A percentile compares a stretch with the other conserved stretches of the same genome.
phyloP scores from a whole-genome alignment of 176 grass and related monocot species.

The Cenchrus purpureus region DNA sequence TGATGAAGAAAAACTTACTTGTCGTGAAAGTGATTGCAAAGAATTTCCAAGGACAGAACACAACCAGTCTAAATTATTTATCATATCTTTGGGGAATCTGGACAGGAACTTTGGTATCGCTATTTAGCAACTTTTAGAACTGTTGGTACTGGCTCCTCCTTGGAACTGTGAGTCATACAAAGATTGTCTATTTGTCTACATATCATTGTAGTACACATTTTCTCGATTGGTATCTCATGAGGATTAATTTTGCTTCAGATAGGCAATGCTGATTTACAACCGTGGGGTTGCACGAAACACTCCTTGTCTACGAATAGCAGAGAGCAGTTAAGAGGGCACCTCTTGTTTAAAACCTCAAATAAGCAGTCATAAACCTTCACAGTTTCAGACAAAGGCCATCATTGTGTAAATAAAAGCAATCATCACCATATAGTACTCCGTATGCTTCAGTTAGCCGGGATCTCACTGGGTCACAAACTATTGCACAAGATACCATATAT shows the following conservation, averaged over 20 bases:
- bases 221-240: neutral
- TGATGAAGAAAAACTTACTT: neutral
- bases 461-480: slow-evolving; percentile 8
- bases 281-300: neutral
- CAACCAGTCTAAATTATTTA: neutral
- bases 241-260: neutral
- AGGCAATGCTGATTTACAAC: neutral
- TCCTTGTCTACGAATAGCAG: neutral
- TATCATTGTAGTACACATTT: neutral
- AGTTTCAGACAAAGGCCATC: neutral
- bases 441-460: neutral
- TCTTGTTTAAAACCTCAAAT: neutral
- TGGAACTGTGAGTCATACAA: neutral
- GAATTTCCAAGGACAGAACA: slow-evolving; percentile 6
- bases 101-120: neutral
- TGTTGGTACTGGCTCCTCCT: neutral
- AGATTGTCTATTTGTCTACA: neutral
- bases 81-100: neutral
- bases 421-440: no score
- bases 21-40: neutral
- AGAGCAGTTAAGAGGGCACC: neutral
- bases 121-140: neutral
- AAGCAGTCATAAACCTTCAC: neutral
- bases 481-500: neutral
- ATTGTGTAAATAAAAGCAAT: neutral